Evolutionary conservation across 352 stramenopile genomes (phyloP), one percentile per base, ranked within the genome.

Genomic region (Nothophytophthora sp.): DNA sequence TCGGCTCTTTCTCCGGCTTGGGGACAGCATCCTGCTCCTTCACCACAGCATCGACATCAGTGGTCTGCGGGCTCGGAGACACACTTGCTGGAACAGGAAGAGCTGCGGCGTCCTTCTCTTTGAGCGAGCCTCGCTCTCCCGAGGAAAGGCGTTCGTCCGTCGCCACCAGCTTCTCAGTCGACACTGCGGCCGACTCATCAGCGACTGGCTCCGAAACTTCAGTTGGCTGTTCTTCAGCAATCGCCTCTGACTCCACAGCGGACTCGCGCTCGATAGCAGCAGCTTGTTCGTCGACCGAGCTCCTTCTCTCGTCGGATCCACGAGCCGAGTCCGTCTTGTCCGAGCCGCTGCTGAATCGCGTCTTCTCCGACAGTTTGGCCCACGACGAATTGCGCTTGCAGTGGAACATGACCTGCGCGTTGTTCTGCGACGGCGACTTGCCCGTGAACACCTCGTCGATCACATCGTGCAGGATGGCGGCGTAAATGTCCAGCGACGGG

Each of bases 391-490:
- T 86, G 22, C 67, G 66, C 60, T 89, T 88, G 63, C 81, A 92
- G 48, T 89, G 65, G 28, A 81, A 79, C 33, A 88, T 63, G 27
- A 92, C 61, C 30, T 84, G 70, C 9, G 71, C 60, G 37, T 92
- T 92, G 59, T 90, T 90, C 43, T 83, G 55, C 10, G 77, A 85
- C 27, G 74, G 79, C 0, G 62, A 63, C 28, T 87, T 75, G 34
- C 52, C 79, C 5, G 70, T 67, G 16, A 92, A 81, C 5, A 90
- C 69, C 51, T 90, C 80, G 24, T 89, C 78, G 24, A 92, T 76
- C 44, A 88, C 76, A 36, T 92, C 79, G 52, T 92, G 79, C 8
- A 92, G 57, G 48, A 92, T 75, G 1, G 73, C 71, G n/a, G 77
- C 76, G 52, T 92, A 89, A 24, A 90, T 88, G 22, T 85, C 70